Base-by-base conservation (phyloP, 2,329 filamentous ascomycete species). In the Akanthomyces uredinophilus region DNA sequence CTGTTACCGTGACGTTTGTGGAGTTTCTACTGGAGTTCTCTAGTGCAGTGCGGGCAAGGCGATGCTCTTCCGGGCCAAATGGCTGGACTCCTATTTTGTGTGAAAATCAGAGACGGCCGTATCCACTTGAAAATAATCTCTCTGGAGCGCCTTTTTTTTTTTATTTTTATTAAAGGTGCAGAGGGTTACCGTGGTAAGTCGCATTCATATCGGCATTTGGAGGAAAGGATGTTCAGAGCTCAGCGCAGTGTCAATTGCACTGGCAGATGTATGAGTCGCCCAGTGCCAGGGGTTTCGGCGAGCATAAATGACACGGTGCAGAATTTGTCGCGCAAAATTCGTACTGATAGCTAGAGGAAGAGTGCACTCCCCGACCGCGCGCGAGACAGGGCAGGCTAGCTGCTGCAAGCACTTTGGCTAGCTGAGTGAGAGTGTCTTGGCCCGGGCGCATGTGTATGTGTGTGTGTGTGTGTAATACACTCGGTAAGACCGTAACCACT, bases 371-470 rank as follows among this genome's bases (percentile, higher is more conserved):
- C 24, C 29, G 22, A 16, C 24, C 37, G 49, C 29, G 18, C 16
- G 52, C 16, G 7, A 7, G 18, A 13, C 18, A 14, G 14, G 44
- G n/a, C 24, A n/a, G 5, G 44, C 32, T 35, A 35, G 37, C 11
- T 52, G 37, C 52, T 55, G 52, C 52, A 55, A 55, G 14, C 52
- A 55, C 52, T 55, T 55, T 55, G 52, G 18, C 52, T 55, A 44
- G 39, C n/a, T 44, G 52, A 29, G 18, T 20, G 27, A 47, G 44
- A 44, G 22, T 55, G 52, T 55, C 51, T 54, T 43, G 51, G 51
- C 37, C 35, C 37, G 51, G 37, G 51, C 51, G 37, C 37, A 29
- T 53, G 20, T n/a, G 22, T 54, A 35, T 29, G 32, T 24, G 44
- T 47, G 44, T 16, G n/a, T n/a, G n/a, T n/a, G n/a, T n/a, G n/a